phyloP scores from a whole-genome alignment of 768 basidiomycete genomes.

The Leccinum sublutescens region DNA sequence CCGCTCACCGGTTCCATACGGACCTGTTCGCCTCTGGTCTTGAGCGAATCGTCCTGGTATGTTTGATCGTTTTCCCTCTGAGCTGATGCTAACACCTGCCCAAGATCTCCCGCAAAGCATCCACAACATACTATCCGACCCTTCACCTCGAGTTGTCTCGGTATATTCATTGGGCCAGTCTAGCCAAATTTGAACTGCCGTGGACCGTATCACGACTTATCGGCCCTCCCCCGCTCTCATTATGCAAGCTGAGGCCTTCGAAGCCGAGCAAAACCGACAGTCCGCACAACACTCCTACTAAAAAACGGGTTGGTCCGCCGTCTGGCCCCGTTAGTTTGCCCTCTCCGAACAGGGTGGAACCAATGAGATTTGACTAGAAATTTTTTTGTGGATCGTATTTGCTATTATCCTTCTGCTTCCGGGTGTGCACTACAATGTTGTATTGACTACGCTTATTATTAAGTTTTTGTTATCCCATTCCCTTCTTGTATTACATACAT shows the following conservation, averaged over 20 bases:
- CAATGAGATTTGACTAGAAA: constrained; percentile 40
- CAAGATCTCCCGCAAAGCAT: constrained; percentile 93
- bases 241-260: constrained; percentile 43
- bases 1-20: constrained; percentile 77
- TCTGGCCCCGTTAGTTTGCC: constrained; percentile 33
- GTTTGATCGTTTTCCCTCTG: constrained; percentile 20
- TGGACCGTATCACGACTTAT: constrained; percentile 78
- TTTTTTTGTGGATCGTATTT: neutral
- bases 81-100: neutral
- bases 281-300: constrained; percentile 24
- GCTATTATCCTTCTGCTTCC: constrained; percentile 1
- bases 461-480: constrained; percentile 4
- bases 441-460: constrained; percentile 15
- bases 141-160: constrained; percentile 92
- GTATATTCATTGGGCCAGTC: constrained; percentile 67
- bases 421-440: constrained; percentile 9
- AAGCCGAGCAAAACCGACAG: constrained; percentile 13
- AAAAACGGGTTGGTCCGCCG: constrained; percentile 19
- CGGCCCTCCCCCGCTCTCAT: constrained; percentile 67
- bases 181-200: constrained; percentile 74
- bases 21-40: constrained; percentile 91
- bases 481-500: constrained; percentile 22
- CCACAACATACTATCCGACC: constrained; percentile 89
- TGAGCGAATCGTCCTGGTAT: constrained; percentile 85
- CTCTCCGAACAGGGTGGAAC: constrained; percentile 42